Percentiles rank a stretch among this genome's conserved stretches.
Evolutionary conservation across 768 basidiomycete genomes (phyloP).

Genomic region (Glaciozyma antarctica): DNA sequence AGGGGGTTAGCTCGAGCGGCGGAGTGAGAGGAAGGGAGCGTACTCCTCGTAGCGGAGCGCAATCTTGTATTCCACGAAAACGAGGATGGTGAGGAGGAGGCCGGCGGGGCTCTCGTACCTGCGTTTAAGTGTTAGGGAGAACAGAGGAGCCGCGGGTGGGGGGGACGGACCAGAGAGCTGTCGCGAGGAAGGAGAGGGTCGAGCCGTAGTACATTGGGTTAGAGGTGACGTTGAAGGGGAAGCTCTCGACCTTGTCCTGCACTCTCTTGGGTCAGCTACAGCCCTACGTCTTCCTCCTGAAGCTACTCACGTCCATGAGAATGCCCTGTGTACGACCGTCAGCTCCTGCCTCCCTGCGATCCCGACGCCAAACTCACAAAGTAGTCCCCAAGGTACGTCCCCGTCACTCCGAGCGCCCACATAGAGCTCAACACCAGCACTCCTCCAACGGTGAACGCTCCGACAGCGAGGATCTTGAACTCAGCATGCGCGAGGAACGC

Average conservation of each 20-base stretch:
- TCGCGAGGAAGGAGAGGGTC: constrained; percentile 77
- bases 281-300: neutral
- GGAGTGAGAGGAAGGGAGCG: constrained; percentile 33
- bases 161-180: constrained; percentile 65
- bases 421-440: constrained; percentile 79
- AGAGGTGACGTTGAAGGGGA: constrained; percentile 86
- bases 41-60: constrained; percentile 87
- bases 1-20: neutral
- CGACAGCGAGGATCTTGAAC: constrained; percentile 47
- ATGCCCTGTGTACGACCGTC: constrained; percentile 39
- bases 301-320: constrained; percentile 53
- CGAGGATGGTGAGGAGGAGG: constrained; percentile 64
- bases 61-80: constrained; percentile 71
- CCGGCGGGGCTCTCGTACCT: constrained; percentile 85
- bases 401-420: constrained; percentile 83
- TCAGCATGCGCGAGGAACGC: constrained; percentile 59
- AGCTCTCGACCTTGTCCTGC: constrained; percentile 60
- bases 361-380: constrained; percentile 6
- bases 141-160: neutral
- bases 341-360: neutral
- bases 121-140: constrained; percentile 33
- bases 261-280: neutral
- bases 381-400: constrained; percentile 61
- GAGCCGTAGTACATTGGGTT: constrained; percentile 98
- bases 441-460: constrained; percentile 66